These are phyloP conservation scores for Monilinia polystroma DNA, from an alignment of 2,329 filamentous ascomycete genomes.

Conservation along the genomic window DNA sequence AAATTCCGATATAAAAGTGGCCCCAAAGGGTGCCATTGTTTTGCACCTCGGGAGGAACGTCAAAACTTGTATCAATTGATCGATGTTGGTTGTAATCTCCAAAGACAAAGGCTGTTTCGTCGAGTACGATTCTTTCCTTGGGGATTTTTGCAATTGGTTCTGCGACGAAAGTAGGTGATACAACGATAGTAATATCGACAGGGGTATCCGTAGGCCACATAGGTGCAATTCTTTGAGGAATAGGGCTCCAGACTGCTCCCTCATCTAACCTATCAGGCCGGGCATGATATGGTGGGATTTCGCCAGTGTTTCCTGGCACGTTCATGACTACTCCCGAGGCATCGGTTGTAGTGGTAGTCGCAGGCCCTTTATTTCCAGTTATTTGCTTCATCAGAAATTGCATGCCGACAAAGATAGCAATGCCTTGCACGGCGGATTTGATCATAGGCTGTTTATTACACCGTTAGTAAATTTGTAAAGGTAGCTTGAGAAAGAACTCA, in stretches of 20 bases:
- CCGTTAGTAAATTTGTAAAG: constrained; percentile 25
- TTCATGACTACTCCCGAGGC: constrained; percentile 55
- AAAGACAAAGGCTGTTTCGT: constrained; percentile 77
- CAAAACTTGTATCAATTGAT: constrained; percentile 72
- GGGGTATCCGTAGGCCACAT: constrained; percentile 81
- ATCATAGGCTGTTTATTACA: constrained; percentile 35
- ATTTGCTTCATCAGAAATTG: constrained; percentile 58
- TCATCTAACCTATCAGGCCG: constrained; percentile 61
- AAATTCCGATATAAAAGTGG: constrained; percentile 84
- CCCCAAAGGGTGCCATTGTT: constrained; percentile 92
- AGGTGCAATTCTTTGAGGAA: constrained; percentile 74
- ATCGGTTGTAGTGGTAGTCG: constrained; percentile 47
- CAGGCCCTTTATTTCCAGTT: constrained; percentile 47
- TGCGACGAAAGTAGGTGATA: constrained; percentile 72
- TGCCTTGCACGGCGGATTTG: constrained; percentile 49
- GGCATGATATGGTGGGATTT: constrained; percentile 63
- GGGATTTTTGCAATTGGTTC: constrained; percentile 65
- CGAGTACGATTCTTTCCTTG: constrained; percentile 68
- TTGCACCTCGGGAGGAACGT: constrained; percentile 76
- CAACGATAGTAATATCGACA: constrained; percentile 81
- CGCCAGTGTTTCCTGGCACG: constrained; percentile 53
- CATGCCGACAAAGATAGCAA: constrained; percentile 56
- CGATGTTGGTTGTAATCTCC: constrained; percentile 79
- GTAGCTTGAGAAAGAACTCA: constrained; percentile 29
- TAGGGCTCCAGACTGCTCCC: constrained; percentile 60